These are phyloP conservation scores for Tuber indicum DNA, from an alignment of 495 filamentous ascomycete genomes.

Conservation along the genomic window DNA sequence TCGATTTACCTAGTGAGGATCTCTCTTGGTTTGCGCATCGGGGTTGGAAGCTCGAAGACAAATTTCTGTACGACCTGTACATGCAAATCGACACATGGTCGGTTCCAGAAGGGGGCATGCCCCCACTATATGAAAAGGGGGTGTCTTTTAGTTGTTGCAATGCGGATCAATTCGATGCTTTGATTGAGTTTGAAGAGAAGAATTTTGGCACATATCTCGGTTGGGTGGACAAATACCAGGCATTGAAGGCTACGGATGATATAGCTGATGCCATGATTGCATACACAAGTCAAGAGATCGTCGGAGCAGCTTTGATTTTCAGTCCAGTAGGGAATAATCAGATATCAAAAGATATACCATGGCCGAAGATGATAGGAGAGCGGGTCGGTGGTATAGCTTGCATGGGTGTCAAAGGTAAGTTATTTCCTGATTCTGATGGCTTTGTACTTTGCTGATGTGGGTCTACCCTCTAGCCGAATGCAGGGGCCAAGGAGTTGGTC, in stretches of 20 bases:
- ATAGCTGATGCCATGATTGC: slow-evolving; percentile 42
- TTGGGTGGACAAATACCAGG: slow-evolving; percentile 42
- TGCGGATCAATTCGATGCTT: slow-evolving; percentile 49
- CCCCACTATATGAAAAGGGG: slow-evolving; percentile 40
- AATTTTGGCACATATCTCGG: slow-evolving; percentile 41
- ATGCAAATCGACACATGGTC: slow-evolving; percentile 53
- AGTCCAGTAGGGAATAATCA: slow-evolving; percentile 50
- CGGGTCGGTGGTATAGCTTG: slow-evolving; percentile 58
- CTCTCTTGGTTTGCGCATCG: slow-evolving; percentile 54
- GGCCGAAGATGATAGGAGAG: slow-evolving; percentile 51
- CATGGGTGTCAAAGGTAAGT: slow-evolving; percentile 53
- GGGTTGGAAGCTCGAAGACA: slow-evolving; percentile 52
- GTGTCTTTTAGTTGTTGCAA: slow-evolving; percentile 49
- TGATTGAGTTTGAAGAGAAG: slow-evolving; percentile 54
- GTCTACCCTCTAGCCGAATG: slow-evolving; percentile 25
- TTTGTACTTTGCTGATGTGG: slow-evolving; percentile 6
- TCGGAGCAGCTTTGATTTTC: slow-evolving; percentile 55
- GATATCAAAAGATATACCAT: slow-evolving; percentile 54
- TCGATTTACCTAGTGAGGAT: slow-evolving; percentile 45
- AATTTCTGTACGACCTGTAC: slow-evolving; percentile 53
- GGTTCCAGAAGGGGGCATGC: slow-evolving; percentile 41
- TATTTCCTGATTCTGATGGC: background rate
- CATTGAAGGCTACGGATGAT: slow-evolving; percentile 40
- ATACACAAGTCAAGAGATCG: slow-evolving; percentile 43
- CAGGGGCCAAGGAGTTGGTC: slow-evolving; percentile 37